Evolutionary conservation across 2,329 filamentous ascomycete genomes (phyloP).

Genomic region (Aphanocladium album): DNA sequence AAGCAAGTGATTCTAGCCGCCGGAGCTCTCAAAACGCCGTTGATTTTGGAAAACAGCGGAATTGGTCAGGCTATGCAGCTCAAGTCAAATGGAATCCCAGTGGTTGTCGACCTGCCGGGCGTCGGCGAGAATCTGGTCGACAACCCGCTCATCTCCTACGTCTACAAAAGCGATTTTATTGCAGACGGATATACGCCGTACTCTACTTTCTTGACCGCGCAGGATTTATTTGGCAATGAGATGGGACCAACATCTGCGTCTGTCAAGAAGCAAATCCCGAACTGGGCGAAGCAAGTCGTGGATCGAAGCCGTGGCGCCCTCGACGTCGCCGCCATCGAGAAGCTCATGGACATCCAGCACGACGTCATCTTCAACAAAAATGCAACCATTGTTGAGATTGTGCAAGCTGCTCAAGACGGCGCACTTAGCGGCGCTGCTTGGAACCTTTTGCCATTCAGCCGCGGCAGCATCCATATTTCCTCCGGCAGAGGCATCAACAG

Average conservation of each 20-base stretch:
- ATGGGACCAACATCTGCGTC: constrained; percentile 20
- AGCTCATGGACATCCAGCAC: constrained; percentile 39
- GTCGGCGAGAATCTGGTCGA: constrained; percentile 51
- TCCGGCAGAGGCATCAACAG: constrained; percentile 29
- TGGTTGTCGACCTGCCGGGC: constrained; percentile 40
- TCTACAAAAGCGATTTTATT: constrained; percentile 21
- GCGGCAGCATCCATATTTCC: constrained; percentile 36
- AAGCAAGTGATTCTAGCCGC: constrained; percentile 45
- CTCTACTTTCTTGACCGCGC: constrained; percentile 29
- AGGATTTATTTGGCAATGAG: constrained; percentile 29
- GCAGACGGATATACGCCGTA: constrained; percentile 25
- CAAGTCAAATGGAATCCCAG: constrained; percentile 35
- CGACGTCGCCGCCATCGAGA: constrained; percentile 29
- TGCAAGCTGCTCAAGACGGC: constrained; percentile 30
- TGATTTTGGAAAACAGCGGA: constrained; percentile 49
- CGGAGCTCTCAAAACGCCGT: constrained; percentile 46
- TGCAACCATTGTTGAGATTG: constrained; percentile 42
- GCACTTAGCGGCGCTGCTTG: constrained; percentile 34
- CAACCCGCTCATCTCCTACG: constrained; percentile 34
- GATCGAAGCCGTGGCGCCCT: constrained; percentile 23
- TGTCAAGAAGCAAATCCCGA: constrained; percentile 21
- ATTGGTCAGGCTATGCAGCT: constrained; percentile 42
- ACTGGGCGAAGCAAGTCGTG: constrained; percentile 27
- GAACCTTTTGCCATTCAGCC: constrained; percentile 33
- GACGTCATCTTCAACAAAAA: constrained; percentile 41